Evolutionary conservation across 345 rosid genomes (phyloP).

Genomic region (Limnanthes douglasii): DNA sequence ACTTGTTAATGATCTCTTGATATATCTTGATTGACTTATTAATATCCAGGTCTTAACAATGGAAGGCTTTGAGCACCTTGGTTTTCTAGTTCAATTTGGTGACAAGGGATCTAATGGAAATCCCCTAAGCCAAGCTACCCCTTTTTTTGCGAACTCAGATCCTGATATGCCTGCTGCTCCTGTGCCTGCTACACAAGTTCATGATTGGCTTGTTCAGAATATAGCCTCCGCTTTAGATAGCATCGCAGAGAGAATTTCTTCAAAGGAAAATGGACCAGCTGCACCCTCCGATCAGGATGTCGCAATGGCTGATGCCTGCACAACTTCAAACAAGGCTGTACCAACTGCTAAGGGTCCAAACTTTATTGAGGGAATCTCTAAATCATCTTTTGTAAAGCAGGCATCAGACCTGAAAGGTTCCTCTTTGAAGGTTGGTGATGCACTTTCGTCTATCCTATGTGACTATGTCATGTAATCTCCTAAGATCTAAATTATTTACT

Average conservation of each 20-base stretch:
- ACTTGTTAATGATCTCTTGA: constrained; percentile 2
- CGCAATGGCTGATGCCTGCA: constrained; percentile 84
- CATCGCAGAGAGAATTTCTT: constrained; percentile 69
- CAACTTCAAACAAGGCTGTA: constrained; percentile 46
- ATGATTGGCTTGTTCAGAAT: constrained; percentile 78
- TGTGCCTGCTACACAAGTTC: constrained; percentile 79
- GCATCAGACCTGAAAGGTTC: constrained; percentile 83
- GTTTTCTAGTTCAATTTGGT: constrained; percentile 84
- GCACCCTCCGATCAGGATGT: constrained; percentile 72
- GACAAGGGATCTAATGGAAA: constrained; percentile 73
- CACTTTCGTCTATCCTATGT: neutral
- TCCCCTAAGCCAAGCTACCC: constrained; percentile 79
- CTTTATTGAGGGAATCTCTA: constrained; percentile 91
- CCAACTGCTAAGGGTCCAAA: constrained; percentile 51
- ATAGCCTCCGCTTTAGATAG: constrained; percentile 66
- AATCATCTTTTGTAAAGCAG: constrained; percentile 70
- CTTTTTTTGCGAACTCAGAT: constrained; percentile 96
- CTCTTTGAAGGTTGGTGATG: constrained; percentile 67
- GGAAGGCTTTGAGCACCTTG: constrained; percentile 96
- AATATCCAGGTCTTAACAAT: constrained; percentile 60
- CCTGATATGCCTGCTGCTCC: constrained; percentile 99
- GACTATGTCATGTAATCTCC: too few species aligned
- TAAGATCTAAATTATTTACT: too few species aligned
- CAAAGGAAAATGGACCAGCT: constrained; percentile 74
- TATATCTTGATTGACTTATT: constrained; percentile 10